Base-by-base conservation (phyloP, 352 stramenopile genomes). In the Phytophthora sp. region DNA sequence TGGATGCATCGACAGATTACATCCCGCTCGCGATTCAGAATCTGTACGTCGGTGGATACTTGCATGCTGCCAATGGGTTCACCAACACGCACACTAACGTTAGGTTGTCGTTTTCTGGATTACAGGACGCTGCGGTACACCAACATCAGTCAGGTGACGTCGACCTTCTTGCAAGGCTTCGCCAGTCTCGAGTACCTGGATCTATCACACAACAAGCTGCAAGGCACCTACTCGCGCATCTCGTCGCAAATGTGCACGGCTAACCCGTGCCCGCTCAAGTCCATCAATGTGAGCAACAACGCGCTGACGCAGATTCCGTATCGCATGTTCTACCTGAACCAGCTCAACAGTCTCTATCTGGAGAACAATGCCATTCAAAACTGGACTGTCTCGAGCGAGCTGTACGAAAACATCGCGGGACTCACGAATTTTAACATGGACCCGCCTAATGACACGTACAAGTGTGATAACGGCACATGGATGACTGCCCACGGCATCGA, bases 351-450 rank as follows among this genome's bases (percentile, higher is more conserved):
- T 24, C 58, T 85, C 18, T 82, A 82, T 30, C 46, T 84, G 27
- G 44, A 60, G 41, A 73, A 77, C 45, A 85, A 85, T 41, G 49
- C 43, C n/a, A 72, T 82, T 28, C 54, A 71, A 13, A 81, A 85
- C 54, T 80, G 63, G 57, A 85, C 76, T 4, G 54, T 85, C 20
- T 77, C 53, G 18, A 66, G 46, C n/a, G 70, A 74, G 7, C 46
- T 71, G 35, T 85, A 77, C 50, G 61, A 74, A 2, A 51, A 27
- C 18, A 85, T 85, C 18, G 58, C 76, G 10, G 62, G 49, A 8
- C 76, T 85, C 45, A 73, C 61, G 2, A 74, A 80, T 41, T 85
- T 85, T 35, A 74, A 77, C 24, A 69, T 82, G 52, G 69, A 82
- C 30, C 10, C 43, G 15, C 52, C 65, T 0, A 62, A 59, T 13